These are phyloP conservation scores for Monosporozyma solicola DNA, from an alignment of 805 yeast species.

Conservation along the genomic window DNA sequence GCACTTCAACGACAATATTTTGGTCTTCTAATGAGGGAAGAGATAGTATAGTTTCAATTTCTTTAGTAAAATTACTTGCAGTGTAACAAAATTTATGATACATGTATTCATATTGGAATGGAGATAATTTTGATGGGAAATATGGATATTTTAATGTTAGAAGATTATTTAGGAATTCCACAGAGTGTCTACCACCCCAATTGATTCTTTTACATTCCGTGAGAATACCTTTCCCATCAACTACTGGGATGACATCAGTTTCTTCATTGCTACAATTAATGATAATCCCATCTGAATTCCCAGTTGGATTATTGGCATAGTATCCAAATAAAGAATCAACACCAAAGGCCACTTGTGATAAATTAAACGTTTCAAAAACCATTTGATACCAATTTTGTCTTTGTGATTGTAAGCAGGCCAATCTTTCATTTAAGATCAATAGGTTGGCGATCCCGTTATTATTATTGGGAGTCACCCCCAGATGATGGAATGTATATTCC, in stretches of 20 bases:
- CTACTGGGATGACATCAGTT: constrained; percentile 74
- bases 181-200: constrained; percentile 82
- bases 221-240: constrained; percentile 57
- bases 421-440: constrained; percentile 66
- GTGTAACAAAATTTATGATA: constrained; percentile 74
- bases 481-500: constrained; percentile 74
- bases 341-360: constrained; percentile 70
- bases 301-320: constrained; percentile 47
- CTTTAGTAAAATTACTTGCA: constrained; percentile 57
- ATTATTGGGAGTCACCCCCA: constrained; percentile 52
- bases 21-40: constrained; percentile 54
- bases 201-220: constrained; percentile 70
- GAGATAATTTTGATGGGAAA: constrained; percentile 68
- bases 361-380: constrained; percentile 73
- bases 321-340: constrained; percentile 75
- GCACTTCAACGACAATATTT: constrained; percentile 79
- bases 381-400: constrained; percentile 70
- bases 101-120: constrained; percentile 55
- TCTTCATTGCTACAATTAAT: constrained; percentile 77
- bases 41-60: constrained; percentile 47
- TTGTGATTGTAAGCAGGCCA: constrained; percentile 63
- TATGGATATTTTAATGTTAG: constrained; percentile 81
- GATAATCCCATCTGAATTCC: constrained; percentile 52
- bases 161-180: constrained; percentile 51
- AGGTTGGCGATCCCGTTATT: constrained; percentile 62